A percentile compares a stretch with the other conserved stretches of the same genome.
phyloP scores from a whole-genome alignment of 139 green algal species.

The Protoeuglena noctilucae region DNA sequence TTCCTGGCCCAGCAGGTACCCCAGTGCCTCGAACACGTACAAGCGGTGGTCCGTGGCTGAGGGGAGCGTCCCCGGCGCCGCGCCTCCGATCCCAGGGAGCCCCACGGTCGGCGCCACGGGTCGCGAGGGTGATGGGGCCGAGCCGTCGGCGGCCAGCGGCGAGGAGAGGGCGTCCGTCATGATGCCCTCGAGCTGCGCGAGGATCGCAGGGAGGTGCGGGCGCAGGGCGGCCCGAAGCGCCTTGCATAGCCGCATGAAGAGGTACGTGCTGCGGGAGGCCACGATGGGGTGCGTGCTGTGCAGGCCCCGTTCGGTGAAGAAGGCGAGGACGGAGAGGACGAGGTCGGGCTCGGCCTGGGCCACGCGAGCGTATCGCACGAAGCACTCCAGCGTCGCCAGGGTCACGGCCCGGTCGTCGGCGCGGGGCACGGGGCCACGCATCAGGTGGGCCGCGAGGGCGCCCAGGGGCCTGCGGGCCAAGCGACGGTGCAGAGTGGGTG shows the following conservation, averaged over 20 bases:
- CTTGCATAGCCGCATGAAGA: constrained; percentile 64
- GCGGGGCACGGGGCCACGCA: constrained; percentile 26
- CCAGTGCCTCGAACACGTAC: constrained; percentile 75
- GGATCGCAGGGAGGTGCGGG: constrained; percentile 27
- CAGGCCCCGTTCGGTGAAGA: constrained; percentile 43
- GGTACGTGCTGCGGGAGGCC: constrained; percentile 43
- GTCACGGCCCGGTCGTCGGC: constrained; percentile 52
- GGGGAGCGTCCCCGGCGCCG: background rate
- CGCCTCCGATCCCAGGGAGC: background rate
- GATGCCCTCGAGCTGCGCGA: constrained; percentile 40
- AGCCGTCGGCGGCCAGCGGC: constrained; percentile 16
- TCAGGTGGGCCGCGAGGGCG: constrained; percentile 25
- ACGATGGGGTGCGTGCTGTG: background rate
- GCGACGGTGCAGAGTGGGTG: no score
- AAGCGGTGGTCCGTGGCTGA: constrained; percentile 46
- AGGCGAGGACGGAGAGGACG: constrained; percentile 24
- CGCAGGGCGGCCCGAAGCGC: constrained; percentile 33
- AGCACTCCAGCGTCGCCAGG: constrained; percentile 49
- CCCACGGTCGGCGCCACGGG: no score
- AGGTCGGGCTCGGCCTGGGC: constrained; percentile 24
- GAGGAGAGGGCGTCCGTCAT: constrained; percentile 38
- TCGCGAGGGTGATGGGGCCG: background rate
- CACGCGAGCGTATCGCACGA: constrained; percentile 29
- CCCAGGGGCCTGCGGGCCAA: no score
- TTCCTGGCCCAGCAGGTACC: constrained; percentile 61